phyloP scores from a whole-genome alignment of 2,329 filamentous ascomycete genomes.

The Aspergillus pseudoviridinutans region DNA sequence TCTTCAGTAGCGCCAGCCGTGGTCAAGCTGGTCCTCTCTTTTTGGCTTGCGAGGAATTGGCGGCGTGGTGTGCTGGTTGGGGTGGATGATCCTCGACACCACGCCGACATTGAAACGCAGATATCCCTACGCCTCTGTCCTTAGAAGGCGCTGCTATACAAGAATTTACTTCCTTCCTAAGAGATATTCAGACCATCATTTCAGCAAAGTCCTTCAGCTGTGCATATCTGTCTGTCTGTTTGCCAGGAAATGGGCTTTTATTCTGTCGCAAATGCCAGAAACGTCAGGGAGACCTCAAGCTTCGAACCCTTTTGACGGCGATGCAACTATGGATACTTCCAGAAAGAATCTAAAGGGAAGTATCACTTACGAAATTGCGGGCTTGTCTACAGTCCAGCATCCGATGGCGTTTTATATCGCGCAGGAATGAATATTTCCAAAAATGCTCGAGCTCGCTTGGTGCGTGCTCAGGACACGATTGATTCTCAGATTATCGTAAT shows the following conservation, averaged over 20 bases:
- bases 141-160: neutral
- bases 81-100: slow-evolving; percentile 23
- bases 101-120: neutral
- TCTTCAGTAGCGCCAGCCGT: slow-evolving; percentile 54
- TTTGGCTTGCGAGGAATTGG: slow-evolving; percentile 64
- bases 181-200: no score
- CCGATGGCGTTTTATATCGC: neutral
- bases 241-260: neutral
- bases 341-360: neutral
- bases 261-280: neutral
- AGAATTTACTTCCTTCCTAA: neutral
- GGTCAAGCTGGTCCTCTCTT: slow-evolving; percentile 42
- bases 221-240: no score
- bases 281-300: neutral
- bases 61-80: slow-evolving; percentile 60
- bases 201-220: neutral
- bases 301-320: neutral
- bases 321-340: neutral
- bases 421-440: neutral
- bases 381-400: neutral
- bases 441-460: neutral
- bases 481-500: slow-evolving; percentile 18
- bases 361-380: no score
- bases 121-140: neutral
- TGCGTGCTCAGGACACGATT: neutral